Evolutionary conservation across 306 rosid genomes (phyloP).

Genomic region (Malus sieversii): DNA sequence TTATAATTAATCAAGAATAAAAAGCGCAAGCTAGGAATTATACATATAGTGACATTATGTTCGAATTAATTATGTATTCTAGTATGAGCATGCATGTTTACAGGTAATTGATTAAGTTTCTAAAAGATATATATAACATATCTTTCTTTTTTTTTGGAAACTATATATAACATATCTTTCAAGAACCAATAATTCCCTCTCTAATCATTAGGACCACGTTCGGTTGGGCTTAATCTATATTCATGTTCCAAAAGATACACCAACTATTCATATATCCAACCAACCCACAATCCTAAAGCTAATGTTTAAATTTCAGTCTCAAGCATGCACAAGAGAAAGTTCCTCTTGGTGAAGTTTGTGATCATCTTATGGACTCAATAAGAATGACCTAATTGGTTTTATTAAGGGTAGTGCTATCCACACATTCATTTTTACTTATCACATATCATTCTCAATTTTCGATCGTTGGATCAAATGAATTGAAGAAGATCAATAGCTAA

Average conservation of each 20-base stretch:
- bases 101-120: background rate
- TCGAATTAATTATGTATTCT: background rate
- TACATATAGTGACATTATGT: background rate
- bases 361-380: background rate
- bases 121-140: background rate
- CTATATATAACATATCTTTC: background rate
- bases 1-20: background rate
- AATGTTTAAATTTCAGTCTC: slow-evolving; percentile 4
- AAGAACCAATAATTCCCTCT: slow-evolving; percentile 35
- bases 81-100: background rate
- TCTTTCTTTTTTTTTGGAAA: background rate
- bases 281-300: background rate
- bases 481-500: too few species aligned
- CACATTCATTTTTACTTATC: too few species aligned
- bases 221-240: background rate
- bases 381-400: too few species aligned
- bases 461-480: too few species aligned
- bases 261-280: background rate
- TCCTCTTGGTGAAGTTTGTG: slow-evolving; percentile 5
- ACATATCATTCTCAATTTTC: too few species aligned
- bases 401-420: too few species aligned
- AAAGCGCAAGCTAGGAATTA: too few species aligned
- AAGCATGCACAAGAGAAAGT: slow-evolving; percentile 1
- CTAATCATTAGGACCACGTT: slow-evolving; percentile 41
- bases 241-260: background rate